Percentiles rank a stretch among this genome's conserved stretches.
phyloP scores from a whole-genome alignment of 2,329 filamentous ascomycete genomes.

The Elsinoe ampelina region DNA sequence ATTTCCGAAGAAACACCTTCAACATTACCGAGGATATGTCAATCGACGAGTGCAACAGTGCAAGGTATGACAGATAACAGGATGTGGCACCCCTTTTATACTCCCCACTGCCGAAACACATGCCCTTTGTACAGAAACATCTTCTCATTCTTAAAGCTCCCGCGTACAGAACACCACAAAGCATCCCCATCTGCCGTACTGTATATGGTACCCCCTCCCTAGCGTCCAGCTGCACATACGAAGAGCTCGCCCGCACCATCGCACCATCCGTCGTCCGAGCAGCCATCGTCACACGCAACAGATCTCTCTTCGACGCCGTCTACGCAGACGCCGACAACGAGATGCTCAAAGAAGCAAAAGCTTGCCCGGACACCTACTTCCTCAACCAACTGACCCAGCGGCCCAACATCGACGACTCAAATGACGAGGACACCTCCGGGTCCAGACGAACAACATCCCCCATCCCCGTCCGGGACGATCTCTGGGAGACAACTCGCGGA shows the following conservation, averaged over 20 bases:
- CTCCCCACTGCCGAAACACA: constrained; percentile 28
- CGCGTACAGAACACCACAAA: background rate
- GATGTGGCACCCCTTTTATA: constrained; percentile 21
- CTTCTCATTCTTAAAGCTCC: constrained; percentile 30
- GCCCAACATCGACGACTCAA: background rate
- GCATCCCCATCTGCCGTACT: constrained; percentile 13
- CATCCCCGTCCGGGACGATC: background rate
- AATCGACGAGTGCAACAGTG: constrained; percentile 16
- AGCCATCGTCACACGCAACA: constrained; percentile 17
- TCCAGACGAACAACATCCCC: too few relatives aligned
- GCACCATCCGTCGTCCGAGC: constrained; percentile 16
- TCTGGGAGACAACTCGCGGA: background rate
- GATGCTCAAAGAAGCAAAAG: background rate
- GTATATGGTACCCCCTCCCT: constrained; percentile 19
- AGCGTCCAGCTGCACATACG: constrained; percentile 16
- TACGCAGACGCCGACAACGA: background rate
- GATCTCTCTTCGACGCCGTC: constrained; percentile 15
- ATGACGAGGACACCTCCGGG: background rate
- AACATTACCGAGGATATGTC: constrained; percentile 27
- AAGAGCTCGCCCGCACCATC: constrained; percentile 8
- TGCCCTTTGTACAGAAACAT: constrained; percentile 32
- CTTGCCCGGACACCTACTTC: background rate
- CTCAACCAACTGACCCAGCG: background rate
- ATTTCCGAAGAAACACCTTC: constrained; percentile 17
- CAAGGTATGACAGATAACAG: constrained; percentile 12